Base-by-base conservation (phyloP, 2,329 filamentous ascomycete genomes). In the Epichloe brachyelytri region DNA sequence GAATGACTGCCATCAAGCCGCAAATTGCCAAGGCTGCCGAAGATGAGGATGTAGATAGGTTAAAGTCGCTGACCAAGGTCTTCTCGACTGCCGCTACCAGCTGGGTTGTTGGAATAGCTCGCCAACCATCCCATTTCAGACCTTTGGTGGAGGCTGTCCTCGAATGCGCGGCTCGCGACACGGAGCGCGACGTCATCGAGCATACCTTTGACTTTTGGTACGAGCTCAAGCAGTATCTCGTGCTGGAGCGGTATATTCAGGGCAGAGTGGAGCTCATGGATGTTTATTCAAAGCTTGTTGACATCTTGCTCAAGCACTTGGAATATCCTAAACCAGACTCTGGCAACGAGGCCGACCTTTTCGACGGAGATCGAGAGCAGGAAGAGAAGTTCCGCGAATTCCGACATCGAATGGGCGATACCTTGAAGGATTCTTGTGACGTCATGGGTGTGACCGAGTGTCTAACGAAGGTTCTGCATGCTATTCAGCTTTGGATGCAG, bases 161-260 rank as follows among this genome's bases (percentile, higher is more conserved):
- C n/a, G 90, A 97, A 69, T 95, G 89, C 62, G 90, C 88, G 54
- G 80, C 85, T 11, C 79, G 86, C 58, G 93, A 98, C 66, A 83
- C 82, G 64, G 91, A 96, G 50, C 82, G 86, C 55, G 93, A 98
- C 58, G 88, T 90, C 4, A 89, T 98, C 56, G 87, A 88, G 50
- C 82, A 93, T 61, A 98, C 94, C 0, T 98, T 98, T 69, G 82
- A 82, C 58, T 97, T 98, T 71, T 98, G 93, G 93, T 97, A 94
- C 65, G 93, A 98, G 64, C 77, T 98, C 45, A 98, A 98, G 73
- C 89, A 96, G 65, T 96, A 95, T 65, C 76, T 98, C 46, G 89
- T 90, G 2, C 69, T 98, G 49, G 91, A 97, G 37, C 85, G 85
- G 58, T 98, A 96, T 64, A 86, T 87, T 48, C 79, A 89, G 60